These are phyloP conservation scores for Boletus sp. DNA, from an alignment of 768 basidiomycete genomes.

Conservation along the genomic window DNA sequence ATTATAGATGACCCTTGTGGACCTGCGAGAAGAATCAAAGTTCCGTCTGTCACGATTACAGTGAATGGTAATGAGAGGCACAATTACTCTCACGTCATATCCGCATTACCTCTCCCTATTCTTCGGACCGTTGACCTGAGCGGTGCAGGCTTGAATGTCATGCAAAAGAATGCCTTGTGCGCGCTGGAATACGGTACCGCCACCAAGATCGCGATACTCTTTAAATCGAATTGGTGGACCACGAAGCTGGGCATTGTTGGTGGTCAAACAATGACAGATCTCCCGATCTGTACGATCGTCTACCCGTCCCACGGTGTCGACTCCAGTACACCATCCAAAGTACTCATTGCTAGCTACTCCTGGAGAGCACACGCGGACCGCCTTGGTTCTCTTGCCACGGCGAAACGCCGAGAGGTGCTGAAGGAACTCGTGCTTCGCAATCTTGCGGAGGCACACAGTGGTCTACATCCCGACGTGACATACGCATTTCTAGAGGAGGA, in stretches of 20 bases:
- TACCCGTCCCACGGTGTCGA: constrained; percentile 9
- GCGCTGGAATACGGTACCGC: neutral
- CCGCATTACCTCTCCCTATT: constrained; percentile 3
- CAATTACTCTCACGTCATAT: constrained; percentile 9
- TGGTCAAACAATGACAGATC: constrained; percentile 11
- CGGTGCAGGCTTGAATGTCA: constrained; percentile 1
- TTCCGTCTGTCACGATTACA: constrained; percentile 5
- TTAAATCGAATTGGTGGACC: constrained; percentile 14
- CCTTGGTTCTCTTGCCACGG: neutral
- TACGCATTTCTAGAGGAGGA: neutral
- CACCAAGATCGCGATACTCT: constrained; percentile 6
- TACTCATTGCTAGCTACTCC: constrained; percentile 6
- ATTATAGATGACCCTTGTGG: neutral
- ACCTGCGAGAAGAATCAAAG: neutral
- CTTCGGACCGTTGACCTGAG: constrained; percentile 6
- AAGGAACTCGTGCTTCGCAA: constrained; percentile 6
- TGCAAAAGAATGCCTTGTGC: constrained; percentile 7
- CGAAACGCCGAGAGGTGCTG: neutral
- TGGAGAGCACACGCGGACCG: neutral
- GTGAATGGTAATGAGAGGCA: constrained; percentile 6
- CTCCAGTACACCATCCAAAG: constrained; percentile 6
- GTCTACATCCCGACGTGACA: constrained; percentile 2
- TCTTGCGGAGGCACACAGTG: constrained; percentile 5
- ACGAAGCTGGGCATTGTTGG: constrained; percentile 8
- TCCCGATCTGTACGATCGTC: constrained; percentile 4